Evolutionary conservation across 306 rosid genomes (phyloP).

Genomic region (Vigna nakashimae): DNA sequence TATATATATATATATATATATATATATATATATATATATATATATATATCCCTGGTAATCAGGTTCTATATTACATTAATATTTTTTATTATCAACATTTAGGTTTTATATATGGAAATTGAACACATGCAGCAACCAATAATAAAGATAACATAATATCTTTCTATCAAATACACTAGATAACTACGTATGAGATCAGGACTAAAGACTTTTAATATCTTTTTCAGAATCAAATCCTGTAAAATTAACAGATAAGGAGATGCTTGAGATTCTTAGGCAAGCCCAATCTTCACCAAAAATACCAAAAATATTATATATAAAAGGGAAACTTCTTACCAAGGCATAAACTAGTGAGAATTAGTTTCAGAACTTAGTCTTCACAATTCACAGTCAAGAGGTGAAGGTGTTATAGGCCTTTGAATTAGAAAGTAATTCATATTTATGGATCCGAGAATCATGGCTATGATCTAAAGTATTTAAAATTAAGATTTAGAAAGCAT

Average conservation of each 20-base stretch:
- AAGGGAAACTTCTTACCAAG: neutral
- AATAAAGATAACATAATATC: too few relatives aligned
- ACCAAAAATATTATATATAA: neutral
- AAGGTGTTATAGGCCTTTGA: neutral
- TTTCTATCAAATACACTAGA: neutral
- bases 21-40: too few relatives aligned
- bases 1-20: too few relatives aligned
- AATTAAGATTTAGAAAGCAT: too few relatives aligned
- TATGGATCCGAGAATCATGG: too few relatives aligned
- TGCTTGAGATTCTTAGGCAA: neutral
- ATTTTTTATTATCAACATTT: too few relatives aligned
- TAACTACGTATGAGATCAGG: neutral
- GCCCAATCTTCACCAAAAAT: neutral
- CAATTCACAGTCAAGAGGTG: neutral
- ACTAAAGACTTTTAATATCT: neutral
- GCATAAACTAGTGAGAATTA: neutral
- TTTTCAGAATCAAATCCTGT: neutral
- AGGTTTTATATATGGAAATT: too few relatives aligned
- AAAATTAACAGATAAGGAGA: neutral
- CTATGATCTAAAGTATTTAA: too few relatives aligned
- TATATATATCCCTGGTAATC: too few relatives aligned
- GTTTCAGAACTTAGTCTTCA: neutral
- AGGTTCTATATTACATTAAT: too few relatives aligned
- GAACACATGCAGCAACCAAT: too few relatives aligned
- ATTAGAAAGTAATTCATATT: neutral